phyloP scores from a whole-genome alignment of 129 eudicot genomes.

The Pittosporum tobira region DNA sequence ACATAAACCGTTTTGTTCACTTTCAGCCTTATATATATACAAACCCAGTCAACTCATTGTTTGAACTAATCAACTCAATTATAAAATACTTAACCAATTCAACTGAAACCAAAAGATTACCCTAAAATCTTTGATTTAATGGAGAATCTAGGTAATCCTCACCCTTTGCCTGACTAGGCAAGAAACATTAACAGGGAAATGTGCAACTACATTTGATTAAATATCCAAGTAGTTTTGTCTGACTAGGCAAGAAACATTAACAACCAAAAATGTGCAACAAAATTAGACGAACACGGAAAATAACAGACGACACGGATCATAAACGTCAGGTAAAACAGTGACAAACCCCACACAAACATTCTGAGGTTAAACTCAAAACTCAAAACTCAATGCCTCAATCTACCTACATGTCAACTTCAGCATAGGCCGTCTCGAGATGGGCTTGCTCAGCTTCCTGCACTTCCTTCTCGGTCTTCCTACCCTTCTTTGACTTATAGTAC shows the following conservation, averaged over 20 bases:
- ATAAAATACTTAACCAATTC: no score
- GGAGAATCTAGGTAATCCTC: no score
- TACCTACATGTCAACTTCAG: constrained; percentile 42
- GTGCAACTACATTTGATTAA: constrained; percentile 14
- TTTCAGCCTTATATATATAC: no score
- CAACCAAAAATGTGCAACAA: constrained; percentile 14
- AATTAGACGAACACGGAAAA: neutral
- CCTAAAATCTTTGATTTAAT: no score
- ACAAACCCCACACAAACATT: neutral
- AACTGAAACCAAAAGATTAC: no score
- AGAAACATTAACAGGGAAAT: constrained; percentile 2
- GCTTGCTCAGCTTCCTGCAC: constrained; percentile 97
- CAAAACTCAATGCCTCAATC: no score
- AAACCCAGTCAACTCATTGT: no score
- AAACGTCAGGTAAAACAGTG: neutral
- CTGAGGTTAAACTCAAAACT: neutral
- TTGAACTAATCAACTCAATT: no score
- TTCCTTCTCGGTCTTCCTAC: constrained; percentile 96
- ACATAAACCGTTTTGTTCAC: no score
- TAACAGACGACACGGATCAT: neutral
- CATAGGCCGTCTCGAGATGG: constrained; percentile 57
- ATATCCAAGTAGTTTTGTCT: constrained; percentile 3
- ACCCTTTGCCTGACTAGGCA: constrained; percentile 6
- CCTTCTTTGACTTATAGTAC: constrained; percentile 94
- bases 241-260: constrained; percentile 5